Conservation (phyloP, 495 filamentous ascomycete species). For the Polyplosphaeria fusca region DNA sequence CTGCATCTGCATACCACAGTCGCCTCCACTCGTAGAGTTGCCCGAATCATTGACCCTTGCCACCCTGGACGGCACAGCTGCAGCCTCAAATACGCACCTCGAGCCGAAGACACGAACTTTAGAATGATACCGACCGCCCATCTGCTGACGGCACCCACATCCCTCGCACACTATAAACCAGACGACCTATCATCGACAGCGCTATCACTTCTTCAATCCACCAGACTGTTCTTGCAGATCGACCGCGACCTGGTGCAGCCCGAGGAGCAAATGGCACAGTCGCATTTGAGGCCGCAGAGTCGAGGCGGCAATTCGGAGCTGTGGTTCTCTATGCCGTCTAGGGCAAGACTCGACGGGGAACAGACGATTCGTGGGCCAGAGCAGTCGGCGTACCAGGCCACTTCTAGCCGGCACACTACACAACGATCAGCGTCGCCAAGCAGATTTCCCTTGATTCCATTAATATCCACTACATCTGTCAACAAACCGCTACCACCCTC, state of each 20-base stretch:
- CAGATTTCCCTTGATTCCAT: constrained; percentile 18
- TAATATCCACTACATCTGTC: constrained; percentile 16
- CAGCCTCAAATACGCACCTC: constrained; percentile 22
- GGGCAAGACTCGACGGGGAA: constrained; percentile 3
- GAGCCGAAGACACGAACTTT: constrained; percentile 10
- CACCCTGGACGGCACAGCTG: constrained; percentile 16
- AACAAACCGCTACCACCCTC: constrained; percentile 28
- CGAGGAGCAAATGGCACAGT: constrained; percentile 11
- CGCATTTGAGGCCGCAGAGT: neutral
- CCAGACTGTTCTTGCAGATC: constrained; percentile 18
- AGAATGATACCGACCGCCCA: constrained; percentile 24
- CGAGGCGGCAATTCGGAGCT: constrained; percentile 10
- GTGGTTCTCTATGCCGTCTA: constrained; percentile 24
- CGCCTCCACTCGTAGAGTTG: constrained; percentile 12
- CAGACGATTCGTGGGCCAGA: constrained; percentile 6
- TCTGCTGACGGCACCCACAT: constrained; percentile 22
- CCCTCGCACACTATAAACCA: constrained; percentile 16
- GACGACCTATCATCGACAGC: constrained; percentile 18
- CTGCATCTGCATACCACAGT: constrained; percentile 21
- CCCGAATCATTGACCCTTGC: constrained; percentile 6
- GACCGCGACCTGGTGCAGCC: constrained; percentile 14
- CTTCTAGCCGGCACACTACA: constrained; percentile 17
- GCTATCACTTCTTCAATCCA: constrained; percentile 15
- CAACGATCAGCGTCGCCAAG: constrained; percentile 25
- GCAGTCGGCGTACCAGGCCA: constrained; percentile 25